A percentile compares a stretch with the other conserved stretches of the same genome.
phyloP scores from a whole-genome alignment of 768 basidiomycete genomes.

The Lactarius hengduanensis region DNA sequence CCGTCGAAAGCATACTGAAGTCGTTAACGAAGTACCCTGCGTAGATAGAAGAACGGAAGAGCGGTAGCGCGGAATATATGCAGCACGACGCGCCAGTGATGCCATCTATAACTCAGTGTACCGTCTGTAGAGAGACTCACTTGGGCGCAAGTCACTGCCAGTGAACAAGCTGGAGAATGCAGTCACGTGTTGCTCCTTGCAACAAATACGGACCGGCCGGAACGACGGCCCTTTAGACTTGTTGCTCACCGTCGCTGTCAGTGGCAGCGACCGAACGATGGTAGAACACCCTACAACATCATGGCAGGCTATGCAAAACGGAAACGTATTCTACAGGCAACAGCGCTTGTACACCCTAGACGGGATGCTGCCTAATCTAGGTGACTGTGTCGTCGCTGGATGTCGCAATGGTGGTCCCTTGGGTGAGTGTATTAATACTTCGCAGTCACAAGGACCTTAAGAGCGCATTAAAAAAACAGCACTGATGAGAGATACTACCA shows the following conservation, averaged over 20 bases:
- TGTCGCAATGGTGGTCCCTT: constrained; percentile 88
- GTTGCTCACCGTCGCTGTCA: background rate
- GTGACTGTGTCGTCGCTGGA: constrained; percentile 76
- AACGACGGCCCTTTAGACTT: background rate
- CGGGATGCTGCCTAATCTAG: constrained; percentile 74
- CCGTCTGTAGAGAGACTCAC: background rate
- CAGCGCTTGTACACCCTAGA: constrained; percentile 81
- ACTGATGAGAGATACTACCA: constrained; percentile 80
- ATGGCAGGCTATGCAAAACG: constrained; percentile 92
- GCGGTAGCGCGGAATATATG: background rate
- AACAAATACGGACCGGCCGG: background rate
- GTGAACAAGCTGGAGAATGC: background rate
- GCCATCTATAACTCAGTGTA: constrained; percentile 2
- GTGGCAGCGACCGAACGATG: constrained; percentile 33
- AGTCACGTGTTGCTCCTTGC: background rate
- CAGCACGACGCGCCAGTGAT: background rate
- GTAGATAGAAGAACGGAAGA: background rate
- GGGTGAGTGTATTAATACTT: constrained; percentile 47
- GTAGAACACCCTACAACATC: constrained; percentile 71
- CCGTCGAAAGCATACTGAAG: background rate
- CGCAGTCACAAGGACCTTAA: constrained; percentile 5
- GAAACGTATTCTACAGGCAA: constrained; percentile 82
- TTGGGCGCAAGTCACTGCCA: no score
- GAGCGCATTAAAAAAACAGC: constrained; percentile 45
- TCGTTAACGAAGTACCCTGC: background rate